Evolutionary conservation across 305 asterid genomes (phyloP).

Genomic region (Striga hermonthica): DNA sequence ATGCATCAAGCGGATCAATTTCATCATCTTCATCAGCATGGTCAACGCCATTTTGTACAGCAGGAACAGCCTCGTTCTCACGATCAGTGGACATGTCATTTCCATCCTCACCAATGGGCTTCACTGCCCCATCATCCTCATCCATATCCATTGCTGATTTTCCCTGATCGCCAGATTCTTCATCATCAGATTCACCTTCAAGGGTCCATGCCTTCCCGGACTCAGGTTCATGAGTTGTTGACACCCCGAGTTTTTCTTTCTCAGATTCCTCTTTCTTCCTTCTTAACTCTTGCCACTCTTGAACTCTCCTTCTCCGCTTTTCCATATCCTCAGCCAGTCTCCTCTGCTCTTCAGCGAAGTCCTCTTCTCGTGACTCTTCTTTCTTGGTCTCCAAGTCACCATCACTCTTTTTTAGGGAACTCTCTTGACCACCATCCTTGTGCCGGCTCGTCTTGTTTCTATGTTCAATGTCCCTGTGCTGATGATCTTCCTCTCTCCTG

Average conservation of each 20-base stretch:
- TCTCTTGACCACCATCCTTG: constrained; percentile 51
- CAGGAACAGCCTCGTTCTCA: constrained; percentile 40
- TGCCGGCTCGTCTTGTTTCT: constrained; percentile 41
- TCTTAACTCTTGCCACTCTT: constrained; percentile 92
- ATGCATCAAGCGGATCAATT: constrained; percentile 91
- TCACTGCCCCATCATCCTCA: constrained; percentile 38
- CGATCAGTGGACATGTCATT: constrained; percentile 42
- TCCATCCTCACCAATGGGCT: constrained; percentile 38
- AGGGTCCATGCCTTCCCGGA: constrained; percentile 91
- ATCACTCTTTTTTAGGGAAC: constrained; percentile 45
- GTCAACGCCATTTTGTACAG: constrained; percentile 42
- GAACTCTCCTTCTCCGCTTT: constrained; percentile 88
- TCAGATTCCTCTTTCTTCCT: constrained; percentile 76
- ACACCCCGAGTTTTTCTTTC: constrained; percentile 65
- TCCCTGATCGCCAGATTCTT: constrained; percentile 63
- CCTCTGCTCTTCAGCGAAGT: constrained; percentile 81
- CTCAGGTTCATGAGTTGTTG: constrained; percentile 46
- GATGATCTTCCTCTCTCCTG: constrained; percentile 58
- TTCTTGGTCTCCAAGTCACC: constrained; percentile 37
- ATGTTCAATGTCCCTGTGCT: constrained; percentile 41
- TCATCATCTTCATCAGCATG: constrained; percentile 57
- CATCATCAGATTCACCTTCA: constrained; percentile 96
- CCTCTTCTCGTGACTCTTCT: constrained; percentile 65
- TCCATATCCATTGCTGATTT: constrained; percentile 41
- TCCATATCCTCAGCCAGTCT: constrained; percentile 91